Base-by-base conservation (phyloP, 1,139 yeast species). In the Geotrichum reessii region DNA sequence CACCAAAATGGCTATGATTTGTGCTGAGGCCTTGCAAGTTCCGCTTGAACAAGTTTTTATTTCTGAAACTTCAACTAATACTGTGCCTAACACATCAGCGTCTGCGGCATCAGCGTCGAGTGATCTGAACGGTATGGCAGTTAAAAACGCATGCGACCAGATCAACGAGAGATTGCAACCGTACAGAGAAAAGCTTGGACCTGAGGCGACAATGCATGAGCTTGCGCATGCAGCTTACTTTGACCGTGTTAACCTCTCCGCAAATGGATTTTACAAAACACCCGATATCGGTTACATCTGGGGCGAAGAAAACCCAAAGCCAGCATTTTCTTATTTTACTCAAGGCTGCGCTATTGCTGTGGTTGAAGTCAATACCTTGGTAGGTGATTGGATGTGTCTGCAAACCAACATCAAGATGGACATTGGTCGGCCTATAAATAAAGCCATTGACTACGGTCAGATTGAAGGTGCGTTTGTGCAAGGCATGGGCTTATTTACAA, bases 261-360 rank as follows among this genome's bases (percentile, higher is more conserved):
- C 81, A n/a, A 77, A 78, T 53, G 81, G 81, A 3, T 77, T 72
- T 64, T 78, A 77, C 68, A 77, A 77, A 68, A 78, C 79, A n/a
- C 81, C 81, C 0, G 80, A 76, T 42, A 75, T 77, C 61, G 80
- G 79, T 31, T 77, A 71, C 60, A 66, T 65, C 17, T 74, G 73
- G 69, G 78, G 78, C 40, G 74, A 69, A 49, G 72, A 71, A 25
- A 66, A 75, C 58, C 78, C 79, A 3, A 69, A 67, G 54, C 81
- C 80, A 6, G 77, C 78, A 12, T 77, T 77, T 63, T 73, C 72
- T 60, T 77, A 77, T 65, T 76, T 65, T 64, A 78, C 81, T 0
- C 81, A 78, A 63, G 81, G 80, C 22, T 71, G 73, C 4, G 79
- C 79, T 0, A 69, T 73, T 27, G 58, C 75, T 1, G 61, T 74